These are phyloP conservation scores for Umbelopsis sp. DNA, from an alignment of 371 early-diverging fungal species.

Conservation along the genomic window DNA sequence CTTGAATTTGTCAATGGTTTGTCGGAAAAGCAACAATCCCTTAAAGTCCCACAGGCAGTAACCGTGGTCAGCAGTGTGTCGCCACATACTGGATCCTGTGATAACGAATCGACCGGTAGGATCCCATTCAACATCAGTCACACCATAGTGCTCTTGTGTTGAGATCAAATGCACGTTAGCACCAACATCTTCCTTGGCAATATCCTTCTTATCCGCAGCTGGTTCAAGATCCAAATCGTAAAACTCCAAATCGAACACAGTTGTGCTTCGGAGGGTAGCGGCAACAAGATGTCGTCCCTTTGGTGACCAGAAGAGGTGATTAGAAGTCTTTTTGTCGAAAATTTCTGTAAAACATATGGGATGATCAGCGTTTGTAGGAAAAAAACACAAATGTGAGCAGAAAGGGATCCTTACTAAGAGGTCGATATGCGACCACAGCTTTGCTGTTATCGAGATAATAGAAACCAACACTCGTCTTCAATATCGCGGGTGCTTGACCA, in stretches of 20 bases:
- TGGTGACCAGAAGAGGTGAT: conserved; percentile 93
- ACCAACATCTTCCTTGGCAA: conserved; percentile 52
- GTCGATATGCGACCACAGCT: conserved; percentile 67
- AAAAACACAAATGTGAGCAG: background rate
- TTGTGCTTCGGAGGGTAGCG: conserved; percentile 82
- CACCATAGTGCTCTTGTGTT: conserved; percentile 89
- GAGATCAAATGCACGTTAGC: conserved; percentile 65
- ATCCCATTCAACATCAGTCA: conserved; percentile 97
- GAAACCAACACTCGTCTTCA: conserved; percentile 81
- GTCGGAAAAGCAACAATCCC: conserved; percentile 81
- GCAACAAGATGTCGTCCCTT: conserved; percentile 93
- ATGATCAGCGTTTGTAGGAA: background rate
- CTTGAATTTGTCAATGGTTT: conserved; percentile 83
- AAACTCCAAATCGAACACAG: conserved; percentile 89
- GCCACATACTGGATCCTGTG: conserved; percentile 88
- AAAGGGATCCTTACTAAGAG: conserved; percentile 48
- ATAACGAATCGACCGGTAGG: conserved; percentile 95
- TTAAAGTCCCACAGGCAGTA: conserved; percentile 92
- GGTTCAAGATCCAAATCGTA: conserved; percentile 88
- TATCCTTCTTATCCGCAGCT: conserved; percentile 46
- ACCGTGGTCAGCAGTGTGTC: conserved; percentile 82
- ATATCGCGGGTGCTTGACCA: conserved; percentile 55
- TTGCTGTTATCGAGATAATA: conserved; percentile 73
- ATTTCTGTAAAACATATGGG: conserved; percentile 32
- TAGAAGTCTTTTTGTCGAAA: conserved; percentile 80